Conservation (phyloP, 2,329 filamentous ascomycete species). For the Venturia asperata region DNA sequence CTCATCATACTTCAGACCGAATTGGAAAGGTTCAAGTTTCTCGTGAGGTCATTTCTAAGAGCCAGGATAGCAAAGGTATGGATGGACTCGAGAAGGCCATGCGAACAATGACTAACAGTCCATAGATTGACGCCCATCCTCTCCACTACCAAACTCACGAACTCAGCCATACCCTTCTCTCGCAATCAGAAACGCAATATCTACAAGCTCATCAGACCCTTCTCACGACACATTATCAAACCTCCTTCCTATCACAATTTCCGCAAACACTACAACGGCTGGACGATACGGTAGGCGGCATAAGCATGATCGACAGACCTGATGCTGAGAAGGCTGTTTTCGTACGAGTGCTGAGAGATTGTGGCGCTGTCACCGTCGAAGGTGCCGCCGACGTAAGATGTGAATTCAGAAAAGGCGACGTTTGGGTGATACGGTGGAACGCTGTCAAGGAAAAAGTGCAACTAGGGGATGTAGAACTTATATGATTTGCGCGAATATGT, state of each 20-base stretch:
- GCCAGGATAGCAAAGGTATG: slow-evolving; percentile 77
- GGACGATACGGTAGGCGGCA: slow-evolving; percentile 82
- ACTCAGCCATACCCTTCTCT: slow-evolving; percentile 49
- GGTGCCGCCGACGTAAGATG: slow-evolving; percentile 54
- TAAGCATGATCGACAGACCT: slow-evolving; percentile 86
- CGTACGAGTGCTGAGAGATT: slow-evolving; percentile 60
- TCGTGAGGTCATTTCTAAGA: slow-evolving; percentile 75
- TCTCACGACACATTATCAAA: slow-evolving; percentile 74
- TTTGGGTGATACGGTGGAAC: slow-evolving; percentile 53
- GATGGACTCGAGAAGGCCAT: slow-evolving; percentile 25
- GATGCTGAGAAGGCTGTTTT: slow-evolving; percentile 82
- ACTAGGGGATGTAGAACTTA: slow-evolving; percentile 65
- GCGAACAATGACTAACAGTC: slow-evolving; percentile 24
- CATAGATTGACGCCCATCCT: slow-evolving; percentile 68
- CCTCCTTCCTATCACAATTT: slow-evolving; percentile 78
- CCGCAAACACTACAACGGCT: slow-evolving; percentile 71
- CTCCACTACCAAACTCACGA: slow-evolving; percentile 52
- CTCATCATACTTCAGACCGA: slow-evolving; percentile 96
- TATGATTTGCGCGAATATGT: slow-evolving; percentile 22
- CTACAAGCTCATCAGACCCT: slow-evolving; percentile 78
- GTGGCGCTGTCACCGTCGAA: slow-evolving; percentile 46
- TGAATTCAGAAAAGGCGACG: slow-evolving; percentile 44
- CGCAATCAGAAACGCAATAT: slow-evolving; percentile 70
- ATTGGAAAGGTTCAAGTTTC: slow-evolving; percentile 86
- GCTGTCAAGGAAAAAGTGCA: slow-evolving; percentile 56